These are phyloP conservation scores for Nakazawaea ambrosiae DNA, from an alignment of 805 yeast species.

Conservation along the genomic window DNA sequence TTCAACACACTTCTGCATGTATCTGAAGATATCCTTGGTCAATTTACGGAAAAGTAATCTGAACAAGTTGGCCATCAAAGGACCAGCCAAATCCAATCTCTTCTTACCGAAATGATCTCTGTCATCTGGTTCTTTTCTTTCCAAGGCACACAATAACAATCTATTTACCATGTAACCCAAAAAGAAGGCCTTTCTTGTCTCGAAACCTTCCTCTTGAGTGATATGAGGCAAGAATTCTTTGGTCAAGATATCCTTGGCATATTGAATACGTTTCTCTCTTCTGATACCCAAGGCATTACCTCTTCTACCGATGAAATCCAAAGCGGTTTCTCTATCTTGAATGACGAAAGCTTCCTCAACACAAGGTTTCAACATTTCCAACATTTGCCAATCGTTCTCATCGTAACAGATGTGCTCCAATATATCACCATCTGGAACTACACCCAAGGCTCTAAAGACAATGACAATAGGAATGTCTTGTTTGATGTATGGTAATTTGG, in stretches of 20 bases:
- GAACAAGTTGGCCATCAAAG: slow-evolving; percentile 90
- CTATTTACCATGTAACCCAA: slow-evolving; percentile 97
- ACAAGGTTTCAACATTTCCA: slow-evolving; percentile 98
- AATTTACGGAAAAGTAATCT: slow-evolving; percentile 89
- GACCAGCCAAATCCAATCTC: slow-evolving; percentile 98
- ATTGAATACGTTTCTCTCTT: slow-evolving; percentile 96
- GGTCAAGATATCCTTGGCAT: slow-evolving; percentile 93
- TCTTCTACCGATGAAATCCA: slow-evolving; percentile 97
- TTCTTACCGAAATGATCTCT: slow-evolving; percentile 99
- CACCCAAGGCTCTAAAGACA: slow-evolving; percentile 96
- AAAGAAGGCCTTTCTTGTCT: slow-evolving; percentile 93
- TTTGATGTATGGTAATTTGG: slow-evolving; percentile 92
- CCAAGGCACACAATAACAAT: slow-evolving; percentile 88
- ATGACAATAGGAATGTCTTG: slow-evolving; percentile 96
- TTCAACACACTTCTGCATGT: slow-evolving; percentile 98
- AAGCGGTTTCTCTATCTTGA: slow-evolving; percentile 96
- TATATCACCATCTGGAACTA: slow-evolving; percentile 98
- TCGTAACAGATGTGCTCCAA: slow-evolving; percentile 97
- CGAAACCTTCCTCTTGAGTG: slow-evolving; percentile 95
- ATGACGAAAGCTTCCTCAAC: slow-evolving; percentile 98
- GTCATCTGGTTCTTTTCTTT: slow-evolving; percentile 96
- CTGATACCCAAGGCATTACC: slow-evolving; percentile 94
- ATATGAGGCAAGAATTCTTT: slow-evolving; percentile 96
- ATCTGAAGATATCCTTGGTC: slow-evolving; percentile 93
- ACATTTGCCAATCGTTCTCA: slow-evolving; percentile 98